Conservation (phyloP, 108 stramenopile genomes). For the Seminavis robusta region DNA sequence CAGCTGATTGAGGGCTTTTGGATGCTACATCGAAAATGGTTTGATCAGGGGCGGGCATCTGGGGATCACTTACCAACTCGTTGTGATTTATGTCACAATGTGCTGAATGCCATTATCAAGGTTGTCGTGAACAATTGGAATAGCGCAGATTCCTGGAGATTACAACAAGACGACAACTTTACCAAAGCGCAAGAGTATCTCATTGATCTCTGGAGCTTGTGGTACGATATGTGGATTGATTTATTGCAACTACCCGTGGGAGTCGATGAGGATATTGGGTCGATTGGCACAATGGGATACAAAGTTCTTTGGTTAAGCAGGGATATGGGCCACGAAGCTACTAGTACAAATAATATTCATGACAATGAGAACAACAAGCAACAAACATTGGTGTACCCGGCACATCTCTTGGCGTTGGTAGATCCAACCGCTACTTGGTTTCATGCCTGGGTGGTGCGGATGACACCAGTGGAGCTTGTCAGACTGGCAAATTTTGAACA, state of each 20-base stretch:
- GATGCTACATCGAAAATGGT: conserved; percentile 22
- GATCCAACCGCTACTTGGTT: conserved; percentile 22
- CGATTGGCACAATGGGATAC: too few species aligned
- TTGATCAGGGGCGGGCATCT: conserved; percentile 12
- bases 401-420: conserved; percentile 12
- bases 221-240: conserved; percentile 29
- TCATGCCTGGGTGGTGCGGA: conserved; percentile 7
- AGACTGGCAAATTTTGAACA: too few species aligned
- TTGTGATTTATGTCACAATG: conserved; percentile 13
- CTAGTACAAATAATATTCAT: too few species aligned
- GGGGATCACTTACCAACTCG: conserved; percentile 12
- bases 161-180: too few species aligned
- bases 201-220: too few species aligned
- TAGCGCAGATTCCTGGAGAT: too few species aligned
- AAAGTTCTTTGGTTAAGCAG: too few species aligned
- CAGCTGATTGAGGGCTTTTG: not conserved
- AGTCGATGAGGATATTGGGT: too few species aligned
- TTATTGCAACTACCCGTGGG: too few species aligned
- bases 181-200: too few species aligned
- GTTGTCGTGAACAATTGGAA: too few species aligned
- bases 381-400: not conserved
- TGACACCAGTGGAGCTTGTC: conserved; percentile 2
- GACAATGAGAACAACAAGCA: not conserved
- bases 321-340: too few species aligned
- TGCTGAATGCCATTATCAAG: conserved; percentile 3